Conservation (phyloP, 352 stramenopile species). For the Globisporangium viniferum region DNA sequence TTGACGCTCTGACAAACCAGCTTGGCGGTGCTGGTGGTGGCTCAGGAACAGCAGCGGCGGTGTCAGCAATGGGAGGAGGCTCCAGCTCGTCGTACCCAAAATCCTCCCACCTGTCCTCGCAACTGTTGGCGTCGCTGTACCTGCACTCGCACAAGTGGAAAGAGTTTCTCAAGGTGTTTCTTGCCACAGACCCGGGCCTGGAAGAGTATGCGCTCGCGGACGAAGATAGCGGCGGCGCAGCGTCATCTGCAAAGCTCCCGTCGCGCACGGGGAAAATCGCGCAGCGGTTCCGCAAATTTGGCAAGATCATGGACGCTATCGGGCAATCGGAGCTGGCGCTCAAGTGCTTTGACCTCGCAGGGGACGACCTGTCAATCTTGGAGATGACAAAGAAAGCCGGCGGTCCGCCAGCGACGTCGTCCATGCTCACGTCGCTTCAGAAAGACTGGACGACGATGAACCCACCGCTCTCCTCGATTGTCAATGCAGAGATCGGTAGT, state of each 20-base stretch:
- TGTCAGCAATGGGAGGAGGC: slow-evolving; percentile 3
- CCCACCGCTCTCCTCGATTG: slow-evolving; percentile 38
- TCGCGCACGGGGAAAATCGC: slow-evolving; percentile 44
- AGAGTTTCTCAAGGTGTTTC: slow-evolving; percentile 48
- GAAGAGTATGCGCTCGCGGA: slow-evolving; percentile 68
- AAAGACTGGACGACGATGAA: slow-evolving; percentile 62
- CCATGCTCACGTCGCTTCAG: slow-evolving; percentile 36
- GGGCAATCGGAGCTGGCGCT: slow-evolving; percentile 53
- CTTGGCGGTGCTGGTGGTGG: slow-evolving; percentile 11
- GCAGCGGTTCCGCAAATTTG: slow-evolving; percentile 40
- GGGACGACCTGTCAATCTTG: slow-evolving; percentile 63
- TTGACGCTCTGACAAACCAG: slow-evolving; percentile 35
- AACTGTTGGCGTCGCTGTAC: slow-evolving; percentile 45
- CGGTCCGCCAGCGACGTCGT: slow-evolving; percentile 5
- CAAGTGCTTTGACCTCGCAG: slow-evolving; percentile 66
- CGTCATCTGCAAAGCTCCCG: slow-evolving; percentile 50
- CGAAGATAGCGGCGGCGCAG: slow-evolving; percentile 24
- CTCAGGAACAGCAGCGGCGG: neutral
- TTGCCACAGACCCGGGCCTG: slow-evolving; percentile 46
- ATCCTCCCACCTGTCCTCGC: slow-evolving; percentile 36
- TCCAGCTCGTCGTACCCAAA: slow-evolving; percentile 35
- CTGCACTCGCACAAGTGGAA: slow-evolving; percentile 52
- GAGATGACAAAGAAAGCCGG: slow-evolving; percentile 37
- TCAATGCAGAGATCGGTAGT: slow-evolving; percentile 22
- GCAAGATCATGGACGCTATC: slow-evolving; percentile 38